Evolutionary conservation across 2,329 filamentous ascomycete species (phyloP), one percentile per base, ranked within the genome.

Genomic region (Davidsoniella eucalypti): DNA sequence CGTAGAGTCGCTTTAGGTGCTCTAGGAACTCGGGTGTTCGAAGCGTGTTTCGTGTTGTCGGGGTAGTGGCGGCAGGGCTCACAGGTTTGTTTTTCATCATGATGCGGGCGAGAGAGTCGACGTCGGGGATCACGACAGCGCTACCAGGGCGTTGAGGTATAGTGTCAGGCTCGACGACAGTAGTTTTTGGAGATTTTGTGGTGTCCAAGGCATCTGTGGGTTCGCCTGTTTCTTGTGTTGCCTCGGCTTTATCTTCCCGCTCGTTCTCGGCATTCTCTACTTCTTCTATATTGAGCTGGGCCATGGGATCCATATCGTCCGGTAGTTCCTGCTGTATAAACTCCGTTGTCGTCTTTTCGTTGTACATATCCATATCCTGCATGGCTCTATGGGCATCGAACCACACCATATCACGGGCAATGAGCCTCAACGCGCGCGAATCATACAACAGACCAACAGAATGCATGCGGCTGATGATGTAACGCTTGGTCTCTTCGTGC

Each of bases 401-500:
- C 9, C 59, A 55, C 6, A 65, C 69, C 65, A 73, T 68, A 42
- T 67, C 61, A 9, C 57, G 55, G 3, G 69, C 67, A 21, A 74
- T 60, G 8, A 58, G 59, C 6, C 61, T 61, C 6, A 66, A 59
- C 1, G 64, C 64, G 0, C 56, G 56, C 0, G 61, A 59, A 21
- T 65, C 61, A 6, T 63, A 57, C 39, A 75, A 61, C 45, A 73
- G 61, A 21, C 67, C 67, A 16, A 65, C 61, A 36, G 64, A 59
- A 50, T 68, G 62, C 70, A 75, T 74, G 51, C 63, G 61, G 10
- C 65, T 63, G 26, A 75, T 58, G 26, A 72, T 61, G 55, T 69
- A 67, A 21, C 66, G 65, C 47, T 65, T 64, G 46, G 70, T 66
- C n/a, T 75, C 69, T 58, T 80, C 77, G 9, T 72, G 72, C 60